Conservation (phyloP, 2,329 filamentous ascomycete genomes). For the Blumeria hordei region DNA sequence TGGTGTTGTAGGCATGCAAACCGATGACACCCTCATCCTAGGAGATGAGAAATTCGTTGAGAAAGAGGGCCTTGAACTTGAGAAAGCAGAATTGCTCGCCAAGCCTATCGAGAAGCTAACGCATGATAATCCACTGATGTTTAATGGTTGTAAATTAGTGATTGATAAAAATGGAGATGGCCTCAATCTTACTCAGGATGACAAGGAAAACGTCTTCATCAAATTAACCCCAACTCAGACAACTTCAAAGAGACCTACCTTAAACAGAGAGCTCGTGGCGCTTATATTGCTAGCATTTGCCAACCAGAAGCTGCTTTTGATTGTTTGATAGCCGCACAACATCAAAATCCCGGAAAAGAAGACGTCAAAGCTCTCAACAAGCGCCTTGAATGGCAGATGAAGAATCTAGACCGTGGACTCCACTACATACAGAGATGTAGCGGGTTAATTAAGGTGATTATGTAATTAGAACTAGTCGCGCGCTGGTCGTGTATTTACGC, state of each 20-base stretch:
- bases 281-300: constrained; percentile 1
- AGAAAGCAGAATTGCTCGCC: not conserved
- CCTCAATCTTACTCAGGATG: not conserved
- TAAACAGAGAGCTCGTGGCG: not conserved
- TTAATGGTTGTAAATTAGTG: constrained; percentile 2
- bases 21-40: constrained; percentile 2
- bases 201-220: not conserved
- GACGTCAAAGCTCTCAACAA: not conserved
- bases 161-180: not conserved
- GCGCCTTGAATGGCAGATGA: not conserved
- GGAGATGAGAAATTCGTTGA: not conserved
- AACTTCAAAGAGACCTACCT: not conserved
- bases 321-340: constrained; percentile 1
- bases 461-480: too few species aligned
- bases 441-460: too few species aligned
- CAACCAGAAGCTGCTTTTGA: constrained; percentile 1
- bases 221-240: not conserved
- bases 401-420: not conserved
- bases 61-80: not conserved
- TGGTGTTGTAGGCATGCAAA: constrained; percentile 2
- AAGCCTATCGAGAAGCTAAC: constrained; percentile 1
- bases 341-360: not conserved
- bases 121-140: not conserved
- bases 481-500: too few species aligned
- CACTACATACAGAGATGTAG: too few species aligned